Base-by-base conservation (phyloP, 805 yeast species). In the Lipomyces spencermartinsiae region DNA sequence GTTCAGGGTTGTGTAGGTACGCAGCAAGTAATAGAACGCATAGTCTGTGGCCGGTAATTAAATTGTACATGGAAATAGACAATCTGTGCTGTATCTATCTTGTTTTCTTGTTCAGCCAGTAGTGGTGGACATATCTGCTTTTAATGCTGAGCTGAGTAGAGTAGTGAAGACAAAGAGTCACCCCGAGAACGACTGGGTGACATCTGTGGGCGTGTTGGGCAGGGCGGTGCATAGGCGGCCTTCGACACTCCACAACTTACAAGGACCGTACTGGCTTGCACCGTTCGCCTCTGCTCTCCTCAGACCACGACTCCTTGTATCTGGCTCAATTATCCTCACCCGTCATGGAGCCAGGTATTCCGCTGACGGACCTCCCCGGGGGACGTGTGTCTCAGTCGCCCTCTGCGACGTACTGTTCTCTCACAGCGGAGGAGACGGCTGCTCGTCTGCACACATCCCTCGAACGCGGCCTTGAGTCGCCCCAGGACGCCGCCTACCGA, bases 401-500 rank as follows among this genome's bases (percentile, higher is more conserved):
- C 0, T 89, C 97, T 2, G 83, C 87, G 49, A 83, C 83, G 68
- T 95, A 80, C 78, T 85, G 92, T 72, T 82, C 84, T 39, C 78
- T 85, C 65, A 78, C 93, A 0, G 83, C 86, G 2, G 90, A 86
- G n/a, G 91, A 92, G 58, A 87, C 94, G 0, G 82, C 85, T 1
- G 68, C 76, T 29, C 87, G 87, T 59, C 81, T 94, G 55, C 84
- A 84, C 59, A 89, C 98, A 0, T 86, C 91, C 72, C 63, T 78
- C 2, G 74, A 71, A 0, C 74, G 77, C 10, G 99, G 99, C 0
- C 80, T 95, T 33, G 79, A 84, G 43, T 86, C 89, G 56, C 81
- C 82, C 39, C 93, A 87, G 66, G 98, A 93, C 67, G 87, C 91
- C 25, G 79, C 85, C 19, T 85, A 86, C 74, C 84, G 98, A 73